These are phyloP conservation scores for Diospyros kaki DNA, from an alignment of 148 eudicot genomes.

Conservation along the genomic window DNA sequence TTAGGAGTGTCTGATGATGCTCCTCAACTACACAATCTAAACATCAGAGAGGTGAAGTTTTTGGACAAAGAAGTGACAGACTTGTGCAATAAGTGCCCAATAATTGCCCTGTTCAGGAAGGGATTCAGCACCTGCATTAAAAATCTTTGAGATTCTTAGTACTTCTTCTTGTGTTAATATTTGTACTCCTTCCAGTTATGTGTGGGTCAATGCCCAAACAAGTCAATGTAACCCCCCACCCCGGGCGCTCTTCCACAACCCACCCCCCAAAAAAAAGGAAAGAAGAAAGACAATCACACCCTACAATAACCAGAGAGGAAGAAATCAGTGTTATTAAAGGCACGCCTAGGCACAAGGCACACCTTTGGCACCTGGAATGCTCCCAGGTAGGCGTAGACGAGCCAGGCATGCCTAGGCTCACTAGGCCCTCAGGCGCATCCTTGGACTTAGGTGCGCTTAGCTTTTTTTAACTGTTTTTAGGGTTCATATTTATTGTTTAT, in stretches of 20 bases:
- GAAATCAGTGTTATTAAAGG: too few relatives aligned
- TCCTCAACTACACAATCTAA: neutral
- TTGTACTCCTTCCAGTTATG: neutral
- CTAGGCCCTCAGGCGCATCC: too few relatives aligned
- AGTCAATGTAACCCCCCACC: neutral
- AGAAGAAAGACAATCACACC: too few relatives aligned
- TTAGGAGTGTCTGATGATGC: neutral
- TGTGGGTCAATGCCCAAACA: neutral
- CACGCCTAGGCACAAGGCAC: too few relatives aligned
- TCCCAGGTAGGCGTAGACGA: too few relatives aligned
- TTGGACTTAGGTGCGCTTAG: too few relatives aligned
- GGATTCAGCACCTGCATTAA: neutral
- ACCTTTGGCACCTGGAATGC: too few relatives aligned
- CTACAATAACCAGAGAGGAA: too few relatives aligned
- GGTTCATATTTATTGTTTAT: too few relatives aligned
- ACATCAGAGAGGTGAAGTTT: neutral
- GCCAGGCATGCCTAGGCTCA: too few relatives aligned
- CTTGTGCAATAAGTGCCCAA: neutral
- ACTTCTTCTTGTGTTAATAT: neutral
- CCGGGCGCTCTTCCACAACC: neutral
- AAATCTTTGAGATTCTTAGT: neutral
- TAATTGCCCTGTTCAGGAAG: neutral
- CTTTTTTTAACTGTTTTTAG: too few relatives aligned
- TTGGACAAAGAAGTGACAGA: neutral
- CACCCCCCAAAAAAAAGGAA: neutral